phyloP scores from a whole-genome alignment of 108 stramenopile species.

The Nitzschia sp. region DNA sequence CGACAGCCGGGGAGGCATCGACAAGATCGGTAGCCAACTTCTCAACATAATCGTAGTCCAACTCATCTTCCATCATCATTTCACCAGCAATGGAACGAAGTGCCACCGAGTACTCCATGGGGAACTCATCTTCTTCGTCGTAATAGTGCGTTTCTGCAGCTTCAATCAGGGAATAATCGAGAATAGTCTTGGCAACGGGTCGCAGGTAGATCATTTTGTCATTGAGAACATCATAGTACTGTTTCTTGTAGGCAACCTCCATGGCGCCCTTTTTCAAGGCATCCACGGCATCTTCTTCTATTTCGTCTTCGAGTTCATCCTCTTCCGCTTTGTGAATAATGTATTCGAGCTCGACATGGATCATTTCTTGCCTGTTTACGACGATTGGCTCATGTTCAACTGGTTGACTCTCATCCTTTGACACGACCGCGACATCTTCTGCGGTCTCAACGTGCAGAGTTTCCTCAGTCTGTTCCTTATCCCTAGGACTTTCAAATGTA shows the following conservation, averaged over 20 bases:
- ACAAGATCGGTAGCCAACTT: background rate
- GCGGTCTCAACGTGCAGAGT: too few relatives aligned
- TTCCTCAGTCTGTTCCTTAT: too few relatives aligned
- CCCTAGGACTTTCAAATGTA: too few relatives aligned
- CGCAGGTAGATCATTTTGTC: conserved; percentile 31
- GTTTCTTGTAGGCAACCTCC: conserved; percentile 17
- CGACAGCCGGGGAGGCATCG: background rate
- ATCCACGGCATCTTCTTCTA: conserved; percentile 5
- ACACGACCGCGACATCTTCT: too few relatives aligned
- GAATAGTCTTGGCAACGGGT: conserved; percentile 27
- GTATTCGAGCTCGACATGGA: conserved; percentile 10
- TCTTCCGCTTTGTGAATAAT: conserved; percentile 26
- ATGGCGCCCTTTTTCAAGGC: conserved; percentile 16
- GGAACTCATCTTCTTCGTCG: conserved; percentile 5
- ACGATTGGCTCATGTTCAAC: background rate
- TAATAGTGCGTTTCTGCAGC: conserved; percentile 8
- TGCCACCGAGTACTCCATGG: conserved; percentile 3
- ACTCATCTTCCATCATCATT: background rate
- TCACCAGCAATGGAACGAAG: background rate
- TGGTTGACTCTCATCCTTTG: too few relatives aligned
- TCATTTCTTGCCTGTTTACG: background rate
- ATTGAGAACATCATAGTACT: conserved; percentile 25
- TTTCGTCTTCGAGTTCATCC: conserved; percentile 15
- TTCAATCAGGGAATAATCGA: conserved; percentile 22
- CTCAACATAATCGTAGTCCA: conserved; percentile 18